Percentiles rank a stretch among this genome's conserved stretches.
phyloP scores from a whole-genome alignment of 768 basidiomycete genomes.

The Pseudohyphozyma bogoriensis region DNA sequence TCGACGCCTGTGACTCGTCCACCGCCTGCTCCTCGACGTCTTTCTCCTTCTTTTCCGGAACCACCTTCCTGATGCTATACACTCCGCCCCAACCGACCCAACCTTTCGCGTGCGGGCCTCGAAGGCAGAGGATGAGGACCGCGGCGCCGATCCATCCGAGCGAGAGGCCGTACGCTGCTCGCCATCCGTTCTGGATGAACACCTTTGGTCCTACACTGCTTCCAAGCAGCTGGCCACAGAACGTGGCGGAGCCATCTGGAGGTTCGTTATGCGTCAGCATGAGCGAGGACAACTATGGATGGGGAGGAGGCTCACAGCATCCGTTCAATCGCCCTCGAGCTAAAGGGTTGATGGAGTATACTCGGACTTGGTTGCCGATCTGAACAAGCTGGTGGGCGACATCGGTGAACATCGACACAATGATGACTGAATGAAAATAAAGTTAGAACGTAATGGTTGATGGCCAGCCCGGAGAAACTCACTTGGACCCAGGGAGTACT shows the following conservation, averaged over 20 bases:
- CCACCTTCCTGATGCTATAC: neutral
- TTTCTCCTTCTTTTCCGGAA: no score
- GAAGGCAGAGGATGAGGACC: neutral
- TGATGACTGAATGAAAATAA: slow-evolving; percentile 60
- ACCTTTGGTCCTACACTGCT: slow-evolving; percentile 4
- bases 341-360: neutral
- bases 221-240: slow-evolving; percentile 10
- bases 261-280: no score
- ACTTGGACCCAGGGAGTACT: no score
- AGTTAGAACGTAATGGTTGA: no score
- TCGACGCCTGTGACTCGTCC: no score
- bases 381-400: no score
- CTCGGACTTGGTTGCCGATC: neutral
- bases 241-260: no score
- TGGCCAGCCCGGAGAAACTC: no score
- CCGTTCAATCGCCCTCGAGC: neutral
- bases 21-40: no score
- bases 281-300: no score
- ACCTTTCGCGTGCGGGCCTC: neutral
- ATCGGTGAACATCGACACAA: slow-evolving; percentile 41
- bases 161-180: neutral
- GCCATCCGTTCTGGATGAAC: slow-evolving; percentile 2
- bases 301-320: no score
- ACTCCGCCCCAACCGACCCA: neutral
- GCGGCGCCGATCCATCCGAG: neutral